These are phyloP conservation scores for Pseudopyrenochaeta lycopersici DNA, from an alignment of 2,329 filamentous ascomycete species.

Conservation along the genomic window DNA sequence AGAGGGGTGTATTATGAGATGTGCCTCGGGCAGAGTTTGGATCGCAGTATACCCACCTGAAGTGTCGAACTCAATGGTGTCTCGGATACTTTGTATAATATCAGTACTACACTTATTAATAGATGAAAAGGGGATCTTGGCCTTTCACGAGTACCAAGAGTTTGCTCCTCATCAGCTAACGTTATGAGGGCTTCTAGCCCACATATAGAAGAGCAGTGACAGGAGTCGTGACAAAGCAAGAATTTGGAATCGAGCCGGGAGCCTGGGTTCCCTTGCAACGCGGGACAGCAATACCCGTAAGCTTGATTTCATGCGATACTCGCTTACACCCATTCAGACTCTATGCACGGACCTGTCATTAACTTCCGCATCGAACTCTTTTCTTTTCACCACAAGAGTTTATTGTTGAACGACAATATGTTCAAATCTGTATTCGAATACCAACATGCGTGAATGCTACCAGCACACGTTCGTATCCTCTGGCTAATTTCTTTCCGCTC, in stretches of 20 bases:
- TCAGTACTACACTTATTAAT: too few species aligned
- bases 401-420: too few species aligned
- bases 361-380: not conserved
- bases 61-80: not conserved
- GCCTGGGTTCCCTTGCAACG: not conserved
- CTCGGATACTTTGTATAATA: too few species aligned
- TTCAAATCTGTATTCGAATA: too few species aligned
- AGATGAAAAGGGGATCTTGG: too few species aligned
- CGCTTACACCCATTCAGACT: not conserved
- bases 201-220: too few species aligned
- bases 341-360: not conserved
- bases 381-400: not conserved
- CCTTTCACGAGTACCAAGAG: too few species aligned
- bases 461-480: too few species aligned
- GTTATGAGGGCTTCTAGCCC: too few species aligned
- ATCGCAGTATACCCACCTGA: conserved; percentile 36
- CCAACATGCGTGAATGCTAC: too few species aligned
- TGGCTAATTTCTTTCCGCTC: not conserved
- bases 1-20: conserved; percentile 56
- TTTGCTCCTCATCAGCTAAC: too few species aligned
- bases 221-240: too few species aligned
- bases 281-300: not conserved
- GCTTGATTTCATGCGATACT: not conserved
- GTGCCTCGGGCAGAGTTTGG: conserved; percentile 55
- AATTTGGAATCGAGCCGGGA: not conserved